Percentiles rank a stretch among this genome's conserved stretches.
phyloP scores from a whole-genome alignment of 2,329 filamentous ascomycete species.

The Didymella glomerata region DNA sequence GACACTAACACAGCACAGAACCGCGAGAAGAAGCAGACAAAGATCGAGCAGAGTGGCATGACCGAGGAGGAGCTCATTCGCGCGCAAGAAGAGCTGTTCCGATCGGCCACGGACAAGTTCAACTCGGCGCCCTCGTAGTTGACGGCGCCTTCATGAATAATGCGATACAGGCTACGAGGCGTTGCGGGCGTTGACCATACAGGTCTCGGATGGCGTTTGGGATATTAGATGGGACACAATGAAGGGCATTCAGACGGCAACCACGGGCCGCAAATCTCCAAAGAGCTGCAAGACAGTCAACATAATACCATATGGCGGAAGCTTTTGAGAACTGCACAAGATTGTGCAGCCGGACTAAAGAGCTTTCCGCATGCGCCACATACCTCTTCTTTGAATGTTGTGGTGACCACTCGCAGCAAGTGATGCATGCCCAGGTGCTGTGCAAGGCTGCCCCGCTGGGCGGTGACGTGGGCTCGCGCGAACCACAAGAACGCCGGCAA shows the following conservation, averaged over 20 bases:
- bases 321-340: constrained; percentile 2
- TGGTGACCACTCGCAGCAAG: neutral
- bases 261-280: constrained; percentile 6
- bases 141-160: constrained; percentile 17
- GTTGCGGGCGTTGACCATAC: constrained; percentile 35
- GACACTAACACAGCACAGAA: constrained; percentile 63
- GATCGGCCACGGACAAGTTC: constrained; percentile 78
- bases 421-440: neutral
- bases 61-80: constrained; percentile 87
- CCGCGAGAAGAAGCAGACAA: constrained; percentile 95
- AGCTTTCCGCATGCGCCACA: neutral
- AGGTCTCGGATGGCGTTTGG: constrained; percentile 35
- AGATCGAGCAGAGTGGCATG: constrained; percentile 93
- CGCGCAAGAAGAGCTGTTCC: constrained; percentile 91
- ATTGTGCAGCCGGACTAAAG: constrained; percentile 1
- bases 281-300: constrained; percentile 10
- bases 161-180: constrained; percentile 30
- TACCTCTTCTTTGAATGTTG: neutral
- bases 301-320: constrained; percentile 12
- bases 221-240: constrained; percentile 28
- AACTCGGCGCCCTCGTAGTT: constrained; percentile 59
- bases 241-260: constrained; percentile 21
- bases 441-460: constrained; percentile 14
- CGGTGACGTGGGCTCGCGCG: constrained; percentile 34
- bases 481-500: constrained; percentile 37